These are phyloP conservation scores for Peronospora destructor DNA, from an alignment of 352 stramenopile species.

Conservation along the genomic window DNA sequence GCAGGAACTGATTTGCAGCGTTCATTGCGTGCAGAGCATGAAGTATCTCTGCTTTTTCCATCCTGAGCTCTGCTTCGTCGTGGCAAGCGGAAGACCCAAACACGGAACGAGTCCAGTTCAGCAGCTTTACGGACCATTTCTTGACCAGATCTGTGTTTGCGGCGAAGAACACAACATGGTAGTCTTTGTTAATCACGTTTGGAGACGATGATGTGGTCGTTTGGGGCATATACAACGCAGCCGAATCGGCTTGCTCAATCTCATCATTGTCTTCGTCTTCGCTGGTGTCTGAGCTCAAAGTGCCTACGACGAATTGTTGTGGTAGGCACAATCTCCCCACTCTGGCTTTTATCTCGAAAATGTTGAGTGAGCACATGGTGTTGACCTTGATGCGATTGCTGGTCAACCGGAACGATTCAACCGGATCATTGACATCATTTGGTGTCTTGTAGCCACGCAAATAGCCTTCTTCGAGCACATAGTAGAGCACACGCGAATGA, in stretches of 20 bases:
- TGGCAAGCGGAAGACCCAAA: slow-evolving; percentile 25
- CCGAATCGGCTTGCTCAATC: neutral
- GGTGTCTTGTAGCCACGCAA: slow-evolving; percentile 44
- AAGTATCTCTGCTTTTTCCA: slow-evolving; percentile 28
- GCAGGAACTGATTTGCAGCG: slow-evolving; percentile 24
- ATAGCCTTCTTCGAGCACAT: slow-evolving; percentile 56
- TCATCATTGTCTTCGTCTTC: neutral
- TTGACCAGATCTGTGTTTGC: slow-evolving; percentile 43
- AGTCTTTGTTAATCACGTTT: slow-evolving; percentile 11
- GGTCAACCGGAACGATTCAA: slow-evolving; percentile 60
- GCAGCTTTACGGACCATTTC: slow-evolving; percentile 41
- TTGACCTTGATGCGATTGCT: slow-evolving; percentile 53
- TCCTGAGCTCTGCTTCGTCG: slow-evolving; percentile 11
- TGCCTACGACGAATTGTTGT: slow-evolving; percentile 20
- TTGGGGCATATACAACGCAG: slow-evolving; percentile 1
- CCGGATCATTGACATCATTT: slow-evolving; percentile 25
- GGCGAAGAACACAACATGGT: slow-evolving; percentile 46
- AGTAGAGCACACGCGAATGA: slow-evolving; percentile 46
- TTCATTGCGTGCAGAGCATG: slow-evolving; percentile 28
- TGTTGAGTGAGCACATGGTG: slow-evolving; percentile 51
- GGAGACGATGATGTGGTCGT: slow-evolving; percentile 2
- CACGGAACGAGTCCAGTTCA: slow-evolving; percentile 72
- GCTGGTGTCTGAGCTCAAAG: slow-evolving; percentile 26
- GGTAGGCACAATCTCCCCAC: slow-evolving; percentile 5
- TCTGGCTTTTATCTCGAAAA: slow-evolving; percentile 51